Evolutionary conservation across 2,329 filamentous ascomycete species (phyloP).

Genomic region (Scedosporium boydii): DNA sequence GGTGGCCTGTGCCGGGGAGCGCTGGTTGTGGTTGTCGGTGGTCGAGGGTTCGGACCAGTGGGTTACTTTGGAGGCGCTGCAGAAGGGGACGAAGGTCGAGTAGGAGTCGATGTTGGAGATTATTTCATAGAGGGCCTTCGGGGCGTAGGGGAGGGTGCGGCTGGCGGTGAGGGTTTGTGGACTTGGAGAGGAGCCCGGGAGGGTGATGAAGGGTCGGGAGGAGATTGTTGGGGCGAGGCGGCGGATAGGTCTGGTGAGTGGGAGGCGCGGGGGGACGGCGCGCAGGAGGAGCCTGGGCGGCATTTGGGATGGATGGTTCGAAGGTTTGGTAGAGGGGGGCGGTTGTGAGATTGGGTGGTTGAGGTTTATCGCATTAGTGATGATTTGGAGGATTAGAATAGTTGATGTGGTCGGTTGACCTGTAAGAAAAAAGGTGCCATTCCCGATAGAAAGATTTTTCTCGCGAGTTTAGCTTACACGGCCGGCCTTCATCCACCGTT

Average conservation of each 20-base stretch:
- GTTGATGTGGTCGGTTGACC: neutral
- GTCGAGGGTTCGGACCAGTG: conserved; percentile 36
- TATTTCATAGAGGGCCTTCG: conserved; percentile 64
- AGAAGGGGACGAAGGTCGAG: conserved; percentile 84
- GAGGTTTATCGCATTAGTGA: too few relatives aligned
- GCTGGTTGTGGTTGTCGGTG: conserved; percentile 10
- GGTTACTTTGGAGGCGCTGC: conserved; percentile 67
- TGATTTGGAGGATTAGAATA: too few relatives aligned
- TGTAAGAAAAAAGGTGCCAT: too few relatives aligned
- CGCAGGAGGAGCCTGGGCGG: neutral
- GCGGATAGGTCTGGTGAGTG: neutral
- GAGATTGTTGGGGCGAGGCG: conserved; percentile 5
- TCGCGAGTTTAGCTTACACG: too few relatives aligned
- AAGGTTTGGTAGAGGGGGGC: conserved; percentile 12
- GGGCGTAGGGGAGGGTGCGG: conserved; percentile 68
- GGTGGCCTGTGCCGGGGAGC: conserved; percentile 65
- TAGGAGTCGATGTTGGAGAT: conserved; percentile 87
- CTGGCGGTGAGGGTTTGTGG: conserved; percentile 61
- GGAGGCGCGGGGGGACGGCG: conserved; percentile 1
- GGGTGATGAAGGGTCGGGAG: conserved; percentile 32
- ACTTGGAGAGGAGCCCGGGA: conserved; percentile 16
- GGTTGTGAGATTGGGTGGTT: too few relatives aligned
- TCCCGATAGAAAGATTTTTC: too few relatives aligned
- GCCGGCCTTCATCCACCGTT: neutral
- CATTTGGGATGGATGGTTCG: conserved; percentile 12